Evolutionary conservation across 352 stramenopile species (phyloP), one percentile per base, ranked within the genome.

Genomic region (Phytophthora citricola): DNA sequence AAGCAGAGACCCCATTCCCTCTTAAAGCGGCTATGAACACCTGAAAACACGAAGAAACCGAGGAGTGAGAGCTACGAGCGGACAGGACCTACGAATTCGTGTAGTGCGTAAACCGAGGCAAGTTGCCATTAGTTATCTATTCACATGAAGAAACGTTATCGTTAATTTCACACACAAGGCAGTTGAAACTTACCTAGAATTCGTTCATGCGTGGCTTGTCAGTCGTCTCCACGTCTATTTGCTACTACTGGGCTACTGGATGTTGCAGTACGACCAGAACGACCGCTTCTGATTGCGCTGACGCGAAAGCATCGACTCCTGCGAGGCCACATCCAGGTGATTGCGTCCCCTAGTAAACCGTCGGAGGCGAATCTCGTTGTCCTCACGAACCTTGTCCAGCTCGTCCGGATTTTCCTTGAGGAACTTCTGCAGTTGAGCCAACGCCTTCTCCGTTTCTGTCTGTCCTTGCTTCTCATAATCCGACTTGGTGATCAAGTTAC

Each of bases 321-420:
- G 66, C 36, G 77, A 78, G 31, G 81, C 73, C 15, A 89, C 79
- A 58, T 92, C 85, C 63, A 95, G 62, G 61, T 95, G 87, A 59
- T 92, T 77, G 39, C 83, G 74, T 10, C 87, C 87, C 66, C 88
- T 88, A 45, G 83, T 81, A 63, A 95, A 95, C 46, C 85, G 81
- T 43, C 85, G 84, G 58, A 95, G 63, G 1, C 85, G 83, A 58
- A 93, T 87, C 69, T 93, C 85, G 50, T 88, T 93, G 20, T 93
- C 79, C 41, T 93, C 85, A 48, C 79, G 88, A 60, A 95, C 85
- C n/a, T 77, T 83, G 56, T 93, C 85, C 24, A 92, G 50, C 49
- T 87, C 83, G 40, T 91, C 79, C 24, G 86, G 86, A 58, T 95
- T 87, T 45, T 89, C 54, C 48, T 76, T 78, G 48, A 95, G 45